Percentiles rank a stretch among this genome's conserved stretches.
These are phyloP conservation scores for Mastigamoeba balamuthi DNA, from an alignment of 78 protist species.

Conservation along the genomic window DNA sequence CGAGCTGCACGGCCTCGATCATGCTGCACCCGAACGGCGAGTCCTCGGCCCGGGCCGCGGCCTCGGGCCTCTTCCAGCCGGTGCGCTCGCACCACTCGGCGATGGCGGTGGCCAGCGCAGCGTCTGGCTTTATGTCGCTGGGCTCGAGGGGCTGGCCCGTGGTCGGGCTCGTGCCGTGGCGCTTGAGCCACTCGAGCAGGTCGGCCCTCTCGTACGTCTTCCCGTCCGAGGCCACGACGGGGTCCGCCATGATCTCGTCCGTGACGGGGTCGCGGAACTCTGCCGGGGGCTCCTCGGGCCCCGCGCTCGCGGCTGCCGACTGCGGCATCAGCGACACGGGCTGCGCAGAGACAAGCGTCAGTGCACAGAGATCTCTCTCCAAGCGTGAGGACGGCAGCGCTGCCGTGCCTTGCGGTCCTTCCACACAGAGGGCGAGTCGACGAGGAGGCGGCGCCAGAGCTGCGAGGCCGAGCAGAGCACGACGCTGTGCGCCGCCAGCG, in stretches of 20 bases:
- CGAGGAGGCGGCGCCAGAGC: background rate
- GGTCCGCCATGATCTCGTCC: conserved; percentile 17
- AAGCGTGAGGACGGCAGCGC: too few species aligned
- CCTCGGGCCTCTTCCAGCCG: background rate
- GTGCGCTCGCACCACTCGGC: background rate
- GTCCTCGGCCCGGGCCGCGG: background rate
- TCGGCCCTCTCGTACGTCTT: conserved; percentile 13
- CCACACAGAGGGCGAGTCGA: background rate
- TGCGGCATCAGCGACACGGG: background rate
- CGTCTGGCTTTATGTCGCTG: too few species aligned
- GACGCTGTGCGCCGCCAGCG: background rate
- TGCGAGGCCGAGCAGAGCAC: background rate
- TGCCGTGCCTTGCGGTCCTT: background rate
- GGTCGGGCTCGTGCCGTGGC: conserved; percentile 1
- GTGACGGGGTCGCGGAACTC: background rate
- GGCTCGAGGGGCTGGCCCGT: conserved; percentile 6
- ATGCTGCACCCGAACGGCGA: background rate
- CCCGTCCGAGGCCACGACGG: conserved; percentile 29
- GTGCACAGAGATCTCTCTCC: too few species aligned
- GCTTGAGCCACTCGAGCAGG: conserved; percentile 7
- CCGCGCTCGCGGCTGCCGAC: background rate
- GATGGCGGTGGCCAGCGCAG: background rate
- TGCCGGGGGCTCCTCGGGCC: background rate
- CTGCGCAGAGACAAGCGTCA: too few species aligned
- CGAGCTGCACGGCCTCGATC: background rate